Conservation (phyloP, 257 asterid genomes). For the Petrea volubilis region DNA sequence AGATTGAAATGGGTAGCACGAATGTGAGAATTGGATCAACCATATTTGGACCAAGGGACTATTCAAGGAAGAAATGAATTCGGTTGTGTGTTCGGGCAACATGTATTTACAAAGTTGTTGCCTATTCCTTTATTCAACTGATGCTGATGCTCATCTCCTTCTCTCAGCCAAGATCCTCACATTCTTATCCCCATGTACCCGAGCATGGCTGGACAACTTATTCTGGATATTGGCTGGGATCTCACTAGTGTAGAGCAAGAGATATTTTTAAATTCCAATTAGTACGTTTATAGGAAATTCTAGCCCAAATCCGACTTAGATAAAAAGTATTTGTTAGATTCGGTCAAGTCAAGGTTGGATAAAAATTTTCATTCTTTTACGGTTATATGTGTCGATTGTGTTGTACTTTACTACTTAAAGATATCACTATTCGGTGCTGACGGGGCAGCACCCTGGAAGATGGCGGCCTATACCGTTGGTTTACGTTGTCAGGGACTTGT, state of each 20-base stretch:
- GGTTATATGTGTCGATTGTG: too few species aligned
- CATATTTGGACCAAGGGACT: slow-evolving; percentile 85
- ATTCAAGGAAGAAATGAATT: slow-evolving; percentile 56
- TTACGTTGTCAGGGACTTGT: too few species aligned
- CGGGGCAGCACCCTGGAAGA: too few species aligned
- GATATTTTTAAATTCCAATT: too few species aligned
- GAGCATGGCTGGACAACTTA: background rate
- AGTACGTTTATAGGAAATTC: too few species aligned
- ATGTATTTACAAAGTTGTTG: background rate
- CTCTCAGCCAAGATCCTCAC: background rate
- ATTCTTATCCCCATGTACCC: background rate
- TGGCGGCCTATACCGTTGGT: too few species aligned
- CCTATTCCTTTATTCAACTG: background rate
- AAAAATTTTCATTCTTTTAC: too few species aligned
- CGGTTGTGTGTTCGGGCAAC: background rate
- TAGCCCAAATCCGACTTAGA: too few species aligned
- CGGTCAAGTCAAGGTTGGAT: too few species aligned
- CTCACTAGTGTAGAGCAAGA: background rate
- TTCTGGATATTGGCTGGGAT: background rate
- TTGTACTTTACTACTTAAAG: too few species aligned
- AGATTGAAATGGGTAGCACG: slow-evolving; percentile 92
- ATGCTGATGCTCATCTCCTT: background rate
- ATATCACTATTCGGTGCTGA: too few species aligned
- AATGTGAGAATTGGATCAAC: slow-evolving; percentile 87
- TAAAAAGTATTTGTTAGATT: too few species aligned